A percentile compares a stretch with the other conserved stretches of the same genome.
These are phyloP conservation scores for Phytophthora quininea DNA, from an alignment of 352 stramenopile species.

Conservation along the genomic window DNA sequence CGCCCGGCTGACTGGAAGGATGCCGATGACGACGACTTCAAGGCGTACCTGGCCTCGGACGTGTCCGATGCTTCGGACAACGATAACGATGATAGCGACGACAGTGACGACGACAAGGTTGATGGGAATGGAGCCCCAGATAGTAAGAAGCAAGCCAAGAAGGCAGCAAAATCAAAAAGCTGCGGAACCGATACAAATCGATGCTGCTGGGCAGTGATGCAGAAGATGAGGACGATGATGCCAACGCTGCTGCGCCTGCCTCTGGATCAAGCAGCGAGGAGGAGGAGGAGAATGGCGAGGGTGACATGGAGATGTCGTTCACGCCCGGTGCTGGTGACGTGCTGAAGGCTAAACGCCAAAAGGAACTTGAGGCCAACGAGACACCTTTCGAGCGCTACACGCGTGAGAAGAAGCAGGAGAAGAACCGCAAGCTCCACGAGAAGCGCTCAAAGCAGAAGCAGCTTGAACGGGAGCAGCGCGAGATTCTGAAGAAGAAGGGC, in stretches of 20 bases:
- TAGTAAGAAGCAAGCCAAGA: conserved; percentile 61
- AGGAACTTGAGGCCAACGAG: conserved; percentile 77
- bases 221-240: conserved; percentile 61
- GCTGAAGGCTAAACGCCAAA: conserved; percentile 76
- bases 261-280: conserved; percentile 38
- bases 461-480: conserved; percentile 65
- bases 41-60: conserved; percentile 93
- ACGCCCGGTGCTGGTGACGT: conserved; percentile 70
- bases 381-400: conserved; percentile 86
- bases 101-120: conserved; percentile 36
- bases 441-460: conserved; percentile 73
- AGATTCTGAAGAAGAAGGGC: conserved; percentile 71
- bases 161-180: conserved; percentile 73
- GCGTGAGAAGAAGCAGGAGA: conserved; percentile 87
- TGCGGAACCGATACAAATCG: conserved; percentile 82
- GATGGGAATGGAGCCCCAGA: conserved; percentile 18
- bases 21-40: conserved; percentile 92
- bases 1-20: conserved; percentile 81
- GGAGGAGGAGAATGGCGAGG: conserved; percentile 41
- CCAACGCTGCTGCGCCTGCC: conserved; percentile 29
- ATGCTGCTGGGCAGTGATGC: conserved; percentile 78
- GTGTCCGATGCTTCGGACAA: conserved; percentile 65
- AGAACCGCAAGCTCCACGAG: conserved; percentile 85
- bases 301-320: conserved; percentile 89
- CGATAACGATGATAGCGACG: conserved; percentile 50